Base-by-base conservation (phyloP, 139 green algal species). In the Yamagishiella unicocca region DNA sequence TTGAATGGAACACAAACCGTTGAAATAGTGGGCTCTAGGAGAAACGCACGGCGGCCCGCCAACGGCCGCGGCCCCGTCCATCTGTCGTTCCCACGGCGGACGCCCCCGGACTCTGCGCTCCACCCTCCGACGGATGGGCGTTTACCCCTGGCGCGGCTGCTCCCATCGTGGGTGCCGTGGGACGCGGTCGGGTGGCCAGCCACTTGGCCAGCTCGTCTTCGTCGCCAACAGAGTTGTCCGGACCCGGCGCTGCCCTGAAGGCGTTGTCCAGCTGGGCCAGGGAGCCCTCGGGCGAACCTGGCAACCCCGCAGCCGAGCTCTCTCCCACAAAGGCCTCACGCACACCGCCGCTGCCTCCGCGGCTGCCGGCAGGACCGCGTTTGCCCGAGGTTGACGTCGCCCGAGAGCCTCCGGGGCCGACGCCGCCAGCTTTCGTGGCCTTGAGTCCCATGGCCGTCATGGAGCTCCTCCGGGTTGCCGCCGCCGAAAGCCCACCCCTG, bases 121-220 rank as follows among this genome's bases (percentile, higher is more conserved):
- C n/a, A n/a, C n/a, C n/a, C n/a, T n/a, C n/a, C n/a, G n/a, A n/a
- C n/a, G n/a, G n/a, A n/a, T n/a, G n/a, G n/a, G n/a, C n/a, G n/a
- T n/a, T n/a, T n/a, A n/a, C n/a, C n/a, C n/a, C n/a, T n/a, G n/a
- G n/a, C n/a, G n/a, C n/a, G n/a, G n/a, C n/a, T n/a, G n/a, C n/a
- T n/a, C n/a, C n/a, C n/a, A n/a, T n/a, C n/a, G n/a, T n/a, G n/a
- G n/a, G 64, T 72, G 4, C n/a, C 9, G 7, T 74, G 12, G 66
- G 29, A 12, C 70, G 70, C 37, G 70, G 70, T 10, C 40, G 70
- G 8, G 17, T 53, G 10, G 70, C 70, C 70, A 78, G 70, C 70
- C 70, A 78, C 38, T 55, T n/a, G 17, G 40, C 40, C 38, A 78
- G 42, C 38, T 78, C 70, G 21, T 78, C 70, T 7, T 78, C 70